Evolutionary conservation across 2,329 filamentous ascomycete genomes (phyloP), one percentile per base, ranked within the genome.

Genomic region (Ceratocystis smalleyi): DNA sequence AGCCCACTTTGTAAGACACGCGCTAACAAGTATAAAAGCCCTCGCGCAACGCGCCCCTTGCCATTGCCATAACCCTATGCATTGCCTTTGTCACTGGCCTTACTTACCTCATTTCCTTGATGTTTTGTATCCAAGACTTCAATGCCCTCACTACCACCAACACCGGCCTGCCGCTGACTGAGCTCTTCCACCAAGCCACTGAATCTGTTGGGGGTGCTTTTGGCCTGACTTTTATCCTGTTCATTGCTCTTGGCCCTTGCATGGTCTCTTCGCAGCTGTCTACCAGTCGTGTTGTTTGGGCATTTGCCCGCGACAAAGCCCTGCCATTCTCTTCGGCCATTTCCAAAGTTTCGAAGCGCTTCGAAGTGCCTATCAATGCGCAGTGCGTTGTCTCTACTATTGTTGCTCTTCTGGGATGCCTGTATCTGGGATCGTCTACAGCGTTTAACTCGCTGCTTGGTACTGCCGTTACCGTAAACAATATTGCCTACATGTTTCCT

Each of bases 101-200:
- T 12, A 72, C 74, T n/a, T 81, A 79, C 68, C 72, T 79, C 1
- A 73, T 81, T 32, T 73, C 74, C 6, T 75, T 82, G 61, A 80
- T 81, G 74, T 81, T 79, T 68, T 77, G 75, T 1, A 76, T 80
- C 59, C 76, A 78, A 57, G 75, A 80, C 68, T 78, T 78, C 61
- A 69, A 73, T 49, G 73, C 72, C 1, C 72, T 82, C 0, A 72
- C 75, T 63, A 69, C 69, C 3, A 77, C 75, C 8, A 72, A 72
- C 61, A 78, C 76, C 5, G 74, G 74, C 1, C 72, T 78, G 5
- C 77, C 77, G 0, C 71, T 78, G 17, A 72, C 75, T 3, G 77
- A 78, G 69, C 73, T 79, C 2, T 64, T 78, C 69, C 72, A 73
- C 8, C 76, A 78, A 67, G 77, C 75, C 3, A 76, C 75, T 2